Evolutionary conservation across 1,284 basidiomycete species (phyloP), one percentile per base, ranked within the genome.

Genomic region (Coniferiporia weirii): DNA sequence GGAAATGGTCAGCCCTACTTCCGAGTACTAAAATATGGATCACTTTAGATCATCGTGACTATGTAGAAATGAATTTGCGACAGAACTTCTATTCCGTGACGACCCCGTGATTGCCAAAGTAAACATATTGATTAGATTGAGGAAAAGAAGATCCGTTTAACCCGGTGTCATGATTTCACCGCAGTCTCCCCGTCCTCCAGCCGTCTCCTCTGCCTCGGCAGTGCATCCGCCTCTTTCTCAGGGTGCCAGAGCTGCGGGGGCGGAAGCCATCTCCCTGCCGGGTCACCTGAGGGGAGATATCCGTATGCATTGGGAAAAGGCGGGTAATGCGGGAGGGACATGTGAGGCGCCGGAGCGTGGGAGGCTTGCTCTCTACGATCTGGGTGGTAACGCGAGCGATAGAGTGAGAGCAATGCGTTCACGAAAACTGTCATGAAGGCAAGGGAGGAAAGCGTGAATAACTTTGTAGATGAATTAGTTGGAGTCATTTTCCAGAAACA

Each of bases 351-450:
- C n/a, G n/a, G n/a, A n/a, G n/a, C 27, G 20, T 54, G 22, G 27
- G 57, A 7, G 34, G 46, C 32, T 3, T 22, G 54, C 8, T 46
- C 22, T 13, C 45, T 32, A n/a, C 54, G 51, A 45, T 54, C 51
- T 36, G 60, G 60, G 17, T 61, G 54, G 52, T 81, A 78, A 65
- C 81, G 79, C 54, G 87, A 76, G 54, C 89, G 85, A 70, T 89
- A 91, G 47, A 90, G 76, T 47, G 84, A 90, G 54, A 93, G 78
- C 43, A 93, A 76, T 6, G 89, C 79, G 74, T 95, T 95, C 72
- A 93, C 83, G 72, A 95, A 87, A 43, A 91, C 75, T 32, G 91
- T 90, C 63, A 93, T 69, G 72, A 93, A 92, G 15, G 86, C 79
- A 54, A 94, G 74, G 35, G 91, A 92, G 62, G 85, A 84, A 67